A percentile compares a stretch with the other conserved stretches of the same genome.
Evolutionary conservation across 768 basidiomycete genomes (phyloP).

Genomic region (Tylopilus intermedius): DNA sequence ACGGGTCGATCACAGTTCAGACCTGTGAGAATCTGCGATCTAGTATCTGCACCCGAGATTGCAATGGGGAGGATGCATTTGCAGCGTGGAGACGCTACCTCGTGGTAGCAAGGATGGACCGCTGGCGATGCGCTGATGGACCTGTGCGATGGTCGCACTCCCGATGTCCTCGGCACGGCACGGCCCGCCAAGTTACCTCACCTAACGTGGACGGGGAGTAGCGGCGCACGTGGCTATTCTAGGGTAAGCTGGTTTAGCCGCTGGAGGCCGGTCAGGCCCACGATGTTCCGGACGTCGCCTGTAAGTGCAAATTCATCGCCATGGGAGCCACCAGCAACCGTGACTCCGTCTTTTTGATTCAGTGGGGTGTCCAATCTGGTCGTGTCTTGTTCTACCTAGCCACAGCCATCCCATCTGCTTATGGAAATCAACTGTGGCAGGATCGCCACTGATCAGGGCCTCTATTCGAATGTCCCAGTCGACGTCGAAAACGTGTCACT

Average conservation of each 20-base stretch:
- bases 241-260: neutral
- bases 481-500: constrained; percentile 26
- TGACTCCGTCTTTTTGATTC: constrained; percentile 14
- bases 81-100: constrained; percentile 8
- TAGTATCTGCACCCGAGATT: constrained; percentile 11
- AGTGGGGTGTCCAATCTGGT: neutral
- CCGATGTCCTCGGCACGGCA: constrained; percentile 15
- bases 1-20: constrained; percentile 5
- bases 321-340: constrained; percentile 17
- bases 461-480: constrained; percentile 1
- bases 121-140: constrained; percentile 9
- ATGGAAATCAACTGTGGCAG: constrained; percentile 1
- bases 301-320: constrained; percentile 18
- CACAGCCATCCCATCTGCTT: neutral
- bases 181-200: constrained; percentile 4
- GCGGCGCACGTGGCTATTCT: constrained; percentile 4
- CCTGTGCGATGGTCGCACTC: constrained; percentile 18
- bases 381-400: neutral
- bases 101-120: constrained; percentile 19
- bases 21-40: constrained; percentile 6
- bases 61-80: constrained; percentile 2
- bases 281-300: constrained; percentile 8
- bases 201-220: constrained; percentile 1
- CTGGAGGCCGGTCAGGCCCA: neutral
- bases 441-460: constrained; percentile 25